Evolutionary conservation across 2,329 filamentous ascomycete species (phyloP), one percentile per base, ranked within the genome.

Genomic region (Chrysoporthe cubensis): DNA sequence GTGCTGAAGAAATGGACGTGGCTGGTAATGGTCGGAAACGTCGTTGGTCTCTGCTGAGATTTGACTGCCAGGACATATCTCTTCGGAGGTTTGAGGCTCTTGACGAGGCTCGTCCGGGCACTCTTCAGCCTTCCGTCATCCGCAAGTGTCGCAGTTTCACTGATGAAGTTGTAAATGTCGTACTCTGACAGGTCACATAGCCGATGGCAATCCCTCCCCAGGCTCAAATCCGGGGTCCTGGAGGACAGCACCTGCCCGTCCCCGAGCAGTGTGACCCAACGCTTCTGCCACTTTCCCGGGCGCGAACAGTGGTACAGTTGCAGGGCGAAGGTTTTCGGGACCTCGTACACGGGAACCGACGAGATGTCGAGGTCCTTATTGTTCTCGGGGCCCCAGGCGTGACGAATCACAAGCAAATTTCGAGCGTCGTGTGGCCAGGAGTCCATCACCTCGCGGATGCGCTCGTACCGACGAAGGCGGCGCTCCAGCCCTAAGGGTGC

Each of bases 1-100:
- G 91, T 93, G 68, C 88, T 90, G 80, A 98, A 97, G 79, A 95
- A 97, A 75, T 98, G 95, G 3, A 97, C 91, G 75, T 93, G 98
- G 72, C 95, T 95, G 63, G 92, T 89, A 3, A 90, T 91, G 65
- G 90, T 90, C 65, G 93, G 81, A 74, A 97, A 97, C 74, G 97
- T 89, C 67, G 87, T 89, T 0, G 91, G 91, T 78, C 95, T 97
- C 75, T 97, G 91, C 80, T 97, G 94, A 73, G 92, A 96, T 80
- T 97, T 97, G 73, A 98, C 85, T 0, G 93, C 94, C 74, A 92
- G 95, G 79, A 93, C 97, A 72, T 89, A 85, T 75, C 90, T 91
- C 78, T 96, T 97, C 0, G 95, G 95, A 0, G 94, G 91, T 74
- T 91, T 94, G 64, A 97, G 84, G 71, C 88, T 85, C 74, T 90